Evolutionary conservation across 1,139 yeast species (phyloP), one percentile per base, ranked within the genome.

Genomic region (Yamadazyma dushanensis): DNA sequence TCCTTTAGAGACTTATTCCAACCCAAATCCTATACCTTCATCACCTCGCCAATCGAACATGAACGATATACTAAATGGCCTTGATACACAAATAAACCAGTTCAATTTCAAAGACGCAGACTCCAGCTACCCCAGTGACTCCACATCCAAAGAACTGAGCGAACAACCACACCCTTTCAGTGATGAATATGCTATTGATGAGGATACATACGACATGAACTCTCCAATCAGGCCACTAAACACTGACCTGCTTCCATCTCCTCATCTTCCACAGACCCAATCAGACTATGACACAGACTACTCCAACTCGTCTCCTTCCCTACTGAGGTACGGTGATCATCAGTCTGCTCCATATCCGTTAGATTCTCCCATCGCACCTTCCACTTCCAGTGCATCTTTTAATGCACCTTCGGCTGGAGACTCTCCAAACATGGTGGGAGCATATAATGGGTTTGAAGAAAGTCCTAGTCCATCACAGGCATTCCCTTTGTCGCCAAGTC

Each of bases 281-380:
- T 32, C 32, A 11, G 35, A 40, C 13, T 43, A 32, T 34, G 39
- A 41, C 20, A 27, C 44, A 13, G 43, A 40, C 13, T 44, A 38
- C 32, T 36, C 45, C 21, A 39, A 36, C 25, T 45, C 49, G 2
- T 31, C 46, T 10, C 37, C 38, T 11, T 39, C 48, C 8, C 15
- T 39, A 14, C 26, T 27, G 28, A 26, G 30, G 19, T 10, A 29
- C 10, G 29, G 31, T 19, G 29, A 23, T 19, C 22, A 17, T 11
- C 32, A 25, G 13, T 24, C 2, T 16, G 38, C 32, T 3, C 57
- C 57, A 5, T 54, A 54, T 35, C 58, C 59, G 2, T 31, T 51
- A 14, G 49, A 49, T 31, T 44, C 54, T 3, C 50, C 55, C 1
- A 47, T 50, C 16, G 45, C 40, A 3, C 39, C 50, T n/a, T 48